Evolutionary conservation across 2,329 filamentous ascomycete species (phyloP).

Genomic region (Cryphonectria naterciae): DNA sequence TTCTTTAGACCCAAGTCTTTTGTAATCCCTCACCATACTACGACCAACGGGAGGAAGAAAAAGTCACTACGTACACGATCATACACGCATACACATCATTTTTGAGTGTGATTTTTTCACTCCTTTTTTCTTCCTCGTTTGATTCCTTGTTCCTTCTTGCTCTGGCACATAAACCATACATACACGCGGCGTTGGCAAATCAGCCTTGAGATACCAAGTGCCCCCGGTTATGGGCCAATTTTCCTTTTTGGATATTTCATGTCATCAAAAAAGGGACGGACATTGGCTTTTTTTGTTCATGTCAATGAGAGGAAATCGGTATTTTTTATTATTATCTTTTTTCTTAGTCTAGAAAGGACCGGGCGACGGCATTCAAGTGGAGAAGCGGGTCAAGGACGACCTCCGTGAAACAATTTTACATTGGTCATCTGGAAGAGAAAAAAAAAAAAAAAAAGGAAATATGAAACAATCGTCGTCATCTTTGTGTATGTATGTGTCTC

Average conservation of each 20-base stretch:
- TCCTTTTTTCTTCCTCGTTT: neutral
- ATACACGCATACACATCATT: slow-evolving; percentile 23
- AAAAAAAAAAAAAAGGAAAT: neutral
- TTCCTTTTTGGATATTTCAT: slow-evolving; percentile 22
- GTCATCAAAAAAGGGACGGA: slow-evolving; percentile 13
- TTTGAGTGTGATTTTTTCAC: slow-evolving; percentile 22
- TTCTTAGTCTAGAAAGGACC: neutral
- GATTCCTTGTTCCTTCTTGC: neutral
- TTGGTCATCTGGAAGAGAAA: neutral
- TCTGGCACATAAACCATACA: slow-evolving; percentile 9
- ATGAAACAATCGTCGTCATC: neutral
- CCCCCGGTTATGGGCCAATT: slow-evolving; percentile 25
- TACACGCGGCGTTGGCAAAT: slow-evolving; percentile 31
- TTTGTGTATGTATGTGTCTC: neutral
- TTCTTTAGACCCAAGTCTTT: slow-evolving; percentile 10
- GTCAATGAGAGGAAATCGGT: neutral
- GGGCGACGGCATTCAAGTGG: neutral
- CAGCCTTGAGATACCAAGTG: slow-evolving; percentile 35
- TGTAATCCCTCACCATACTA: slow-evolving; percentile 23
- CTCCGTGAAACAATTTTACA: neutral
- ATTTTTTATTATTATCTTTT: neutral
- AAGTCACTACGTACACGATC: slow-evolving; percentile 19
- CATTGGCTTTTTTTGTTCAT: slow-evolving; percentile 12
- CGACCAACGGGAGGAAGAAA: slow-evolving; percentile 7
- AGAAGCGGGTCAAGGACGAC: neutral